Evolutionary conservation across 164 flowering plant species (phyloP).

Genomic region (Vitis rotundifolia): DNA sequence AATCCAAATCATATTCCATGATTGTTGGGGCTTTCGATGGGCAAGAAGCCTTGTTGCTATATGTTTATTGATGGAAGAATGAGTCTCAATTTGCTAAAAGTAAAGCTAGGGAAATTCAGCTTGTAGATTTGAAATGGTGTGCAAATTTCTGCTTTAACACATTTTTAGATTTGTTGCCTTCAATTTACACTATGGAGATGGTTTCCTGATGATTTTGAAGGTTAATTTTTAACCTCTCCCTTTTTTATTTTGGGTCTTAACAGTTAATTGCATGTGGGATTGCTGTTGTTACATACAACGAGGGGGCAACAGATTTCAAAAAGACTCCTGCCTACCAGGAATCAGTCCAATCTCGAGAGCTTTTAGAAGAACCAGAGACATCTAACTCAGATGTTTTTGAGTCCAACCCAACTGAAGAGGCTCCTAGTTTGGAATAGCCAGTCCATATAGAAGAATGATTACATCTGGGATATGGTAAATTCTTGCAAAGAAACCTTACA

Average conservation of each 20-base stretch:
- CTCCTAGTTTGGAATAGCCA: conserved; percentile 82
- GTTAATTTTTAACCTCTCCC: neutral
- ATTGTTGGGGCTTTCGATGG: neutral
- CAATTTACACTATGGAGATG: neutral
- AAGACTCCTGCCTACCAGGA: conserved; percentile 85
- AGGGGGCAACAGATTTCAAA: conserved; percentile 94
- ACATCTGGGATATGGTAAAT: neutral
- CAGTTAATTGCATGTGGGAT: conserved; percentile 82
- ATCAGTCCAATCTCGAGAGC: conserved; percentile 67
- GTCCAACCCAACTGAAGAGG: conserved; percentile 90
- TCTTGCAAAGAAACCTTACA: neutral
- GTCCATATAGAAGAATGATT: neutral
- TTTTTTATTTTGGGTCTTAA: neutral
- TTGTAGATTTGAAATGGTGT: neutral
- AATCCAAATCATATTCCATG: neutral
- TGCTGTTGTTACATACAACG: conserved; percentile 86
- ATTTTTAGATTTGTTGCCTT: neutral
- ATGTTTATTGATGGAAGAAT: neutral
- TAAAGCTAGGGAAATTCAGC: conserved; percentile 1
- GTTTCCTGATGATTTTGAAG: too few relatives aligned
- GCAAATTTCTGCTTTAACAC: neutral
- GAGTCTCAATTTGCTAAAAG: neutral
- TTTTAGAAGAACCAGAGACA: conserved; percentile 75
- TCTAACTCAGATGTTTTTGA: conserved; percentile 83
- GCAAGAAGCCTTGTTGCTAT: neutral